Conservation (phyloP, 345 rosid species). For the Erodium maritimum region DNA sequence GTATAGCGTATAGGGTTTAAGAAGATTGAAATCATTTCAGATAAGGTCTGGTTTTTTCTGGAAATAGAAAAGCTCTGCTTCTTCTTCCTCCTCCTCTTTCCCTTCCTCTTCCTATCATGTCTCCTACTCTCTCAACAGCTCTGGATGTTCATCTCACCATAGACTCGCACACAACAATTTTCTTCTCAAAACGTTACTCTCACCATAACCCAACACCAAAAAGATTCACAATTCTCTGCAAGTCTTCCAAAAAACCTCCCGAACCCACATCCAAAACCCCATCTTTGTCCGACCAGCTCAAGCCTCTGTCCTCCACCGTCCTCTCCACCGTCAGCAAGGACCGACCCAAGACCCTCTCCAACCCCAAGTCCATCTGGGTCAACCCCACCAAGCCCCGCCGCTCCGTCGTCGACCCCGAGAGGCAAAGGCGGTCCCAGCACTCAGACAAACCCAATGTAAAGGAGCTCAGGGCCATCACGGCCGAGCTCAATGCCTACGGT, state of each 20-base stretch:
- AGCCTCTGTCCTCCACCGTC: slow-evolving; percentile 58
- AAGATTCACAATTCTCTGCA: slow-evolving; percentile 35
- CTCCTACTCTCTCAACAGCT: slow-evolving; percentile 44
- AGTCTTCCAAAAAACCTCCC: slow-evolving; percentile 19
- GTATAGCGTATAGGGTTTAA: no score
- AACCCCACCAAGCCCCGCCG: slow-evolving; percentile 77
- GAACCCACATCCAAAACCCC: slow-evolving; percentile 30
- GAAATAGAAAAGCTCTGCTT: no score
- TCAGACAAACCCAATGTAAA: slow-evolving; percentile 47
- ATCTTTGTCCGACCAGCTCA: slow-evolving; percentile 79
- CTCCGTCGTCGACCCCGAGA: slow-evolving; percentile 69
- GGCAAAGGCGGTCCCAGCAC: slow-evolving; percentile 58
- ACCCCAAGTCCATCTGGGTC: slow-evolving; percentile 78
- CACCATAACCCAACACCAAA: slow-evolving; percentile 18
- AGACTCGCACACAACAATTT: slow-evolving; percentile 15
- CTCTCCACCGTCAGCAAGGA: slow-evolving; percentile 23
- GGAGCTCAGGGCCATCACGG: slow-evolving; percentile 52
- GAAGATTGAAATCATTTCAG: no score
- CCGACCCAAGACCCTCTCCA: slow-evolving; percentile 1
- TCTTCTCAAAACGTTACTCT: slow-evolving; percentile 19
- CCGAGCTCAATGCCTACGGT: slow-evolving; percentile 55
- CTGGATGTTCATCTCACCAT: slow-evolving; percentile 35
- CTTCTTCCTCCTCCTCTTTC: no score
- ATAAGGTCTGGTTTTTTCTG: background rate
- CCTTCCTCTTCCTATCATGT: slow-evolving; percentile 20